These are phyloP conservation scores for Cadophora sp. DNA, from an alignment of 2,329 filamentous ascomycete species.

Conservation along the genomic window DNA sequence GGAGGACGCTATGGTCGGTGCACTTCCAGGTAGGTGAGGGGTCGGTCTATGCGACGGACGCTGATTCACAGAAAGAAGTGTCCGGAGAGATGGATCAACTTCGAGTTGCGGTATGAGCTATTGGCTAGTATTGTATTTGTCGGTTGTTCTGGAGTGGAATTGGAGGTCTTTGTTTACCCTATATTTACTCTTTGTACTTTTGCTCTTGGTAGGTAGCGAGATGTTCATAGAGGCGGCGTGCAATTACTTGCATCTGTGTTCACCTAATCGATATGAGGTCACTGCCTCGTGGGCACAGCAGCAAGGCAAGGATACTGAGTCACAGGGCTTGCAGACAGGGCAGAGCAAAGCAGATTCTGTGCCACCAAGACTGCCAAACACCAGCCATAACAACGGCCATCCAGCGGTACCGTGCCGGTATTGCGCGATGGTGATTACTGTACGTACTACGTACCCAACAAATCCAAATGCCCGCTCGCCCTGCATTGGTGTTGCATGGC, in stretches of 20 bases:
- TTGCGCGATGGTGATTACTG: constrained; percentile 12
- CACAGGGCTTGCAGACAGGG: neutral
- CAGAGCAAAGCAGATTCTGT: neutral
- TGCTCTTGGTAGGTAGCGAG: neutral
- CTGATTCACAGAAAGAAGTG: neutral
- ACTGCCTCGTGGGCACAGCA: neutral
- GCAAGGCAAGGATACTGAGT: neutral
- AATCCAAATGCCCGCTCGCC: neutral
- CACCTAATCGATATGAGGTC: neutral
- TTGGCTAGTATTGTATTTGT: neutral
- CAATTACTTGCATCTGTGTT: too few relatives aligned
- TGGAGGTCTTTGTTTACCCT: neutral
- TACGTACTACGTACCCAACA: too few relatives aligned
- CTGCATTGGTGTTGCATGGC: neutral
- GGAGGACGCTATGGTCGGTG: neutral
- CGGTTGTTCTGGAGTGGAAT: neutral
- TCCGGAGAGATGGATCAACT: constrained; percentile 7
- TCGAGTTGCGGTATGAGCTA: neutral
- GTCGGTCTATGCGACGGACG: neutral
- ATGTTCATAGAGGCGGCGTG: neutral
- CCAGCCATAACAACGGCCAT: neutral
- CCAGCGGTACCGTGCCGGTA: constrained; percentile 4
- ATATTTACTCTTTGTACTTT: neutral
- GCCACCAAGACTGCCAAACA: neutral
- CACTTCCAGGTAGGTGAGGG: neutral